Evolutionary conservation across 306 rosid genomes (phyloP).

Genomic region (Vicia faba): DNA sequence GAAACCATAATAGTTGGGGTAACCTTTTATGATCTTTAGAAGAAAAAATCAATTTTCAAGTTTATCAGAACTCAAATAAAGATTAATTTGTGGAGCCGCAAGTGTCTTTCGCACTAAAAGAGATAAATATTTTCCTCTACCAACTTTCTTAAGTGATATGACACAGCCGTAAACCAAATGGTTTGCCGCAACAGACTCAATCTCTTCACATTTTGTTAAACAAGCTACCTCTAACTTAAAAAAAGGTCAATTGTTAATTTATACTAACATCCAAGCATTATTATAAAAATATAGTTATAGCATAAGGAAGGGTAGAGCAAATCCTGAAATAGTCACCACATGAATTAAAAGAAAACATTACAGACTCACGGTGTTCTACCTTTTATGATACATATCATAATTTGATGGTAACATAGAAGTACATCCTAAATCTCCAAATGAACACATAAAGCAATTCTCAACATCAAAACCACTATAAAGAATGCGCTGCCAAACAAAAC

Average conservation of each 20-base stretch:
- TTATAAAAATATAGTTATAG: conserved; percentile 3
- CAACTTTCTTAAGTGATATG: too few species aligned
- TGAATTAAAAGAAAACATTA: conserved; percentile 25
- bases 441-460: conserved; percentile 26
- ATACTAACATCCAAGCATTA: conserved; percentile 1
- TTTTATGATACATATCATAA: conserved; percentile 4
- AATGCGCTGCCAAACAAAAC: conserved; percentile 24
- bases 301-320: not conserved
- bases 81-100: too few species aligned
- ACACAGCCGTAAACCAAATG: too few species aligned
- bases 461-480: conserved; percentile 10
- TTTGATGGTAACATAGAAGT: conserved; percentile 10
- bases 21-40: too few species aligned
- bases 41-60: too few species aligned
- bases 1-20: too few species aligned
- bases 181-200: not conserved
- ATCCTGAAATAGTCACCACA: not conserved
- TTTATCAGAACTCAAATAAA: too few species aligned
- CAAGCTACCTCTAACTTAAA: not conserved
- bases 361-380: not conserved
- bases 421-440: conserved; percentile 23
- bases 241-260: not conserved
- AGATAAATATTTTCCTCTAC: too few species aligned
- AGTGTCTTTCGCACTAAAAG: too few species aligned
- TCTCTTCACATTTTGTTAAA: not conserved